Evolutionary conservation across 345 rosid genomes (phyloP).

Genomic region (Zanthoxylum bungeanum): DNA sequence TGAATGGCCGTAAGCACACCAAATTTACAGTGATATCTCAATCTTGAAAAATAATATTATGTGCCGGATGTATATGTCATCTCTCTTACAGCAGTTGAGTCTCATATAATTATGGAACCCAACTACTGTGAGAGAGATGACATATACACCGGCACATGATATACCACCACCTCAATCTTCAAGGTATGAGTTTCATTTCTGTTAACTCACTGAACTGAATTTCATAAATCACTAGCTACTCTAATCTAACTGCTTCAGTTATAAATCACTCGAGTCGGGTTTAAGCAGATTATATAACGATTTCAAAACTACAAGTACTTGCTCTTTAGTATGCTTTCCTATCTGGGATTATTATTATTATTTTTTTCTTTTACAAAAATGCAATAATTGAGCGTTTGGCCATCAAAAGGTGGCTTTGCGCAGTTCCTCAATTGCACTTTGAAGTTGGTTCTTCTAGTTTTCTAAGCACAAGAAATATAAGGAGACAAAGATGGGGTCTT

Average conservation of each 20-base stretch:
- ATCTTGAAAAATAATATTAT: too few species aligned
- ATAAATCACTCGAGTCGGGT: too few species aligned
- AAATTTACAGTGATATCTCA: too few species aligned
- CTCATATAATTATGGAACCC: too few species aligned
- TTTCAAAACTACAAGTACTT: not conserved
- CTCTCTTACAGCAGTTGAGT: too few species aligned
- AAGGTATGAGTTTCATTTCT: conserved; percentile 11
- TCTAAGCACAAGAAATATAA: conserved; percentile 22
- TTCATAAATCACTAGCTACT: not conserved
- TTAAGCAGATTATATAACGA: too few species aligned
- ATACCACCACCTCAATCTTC: too few species aligned
- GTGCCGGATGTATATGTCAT: too few species aligned
- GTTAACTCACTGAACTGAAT: not conserved
- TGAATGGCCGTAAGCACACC: too few species aligned
- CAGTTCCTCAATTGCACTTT: conserved; percentile 43
- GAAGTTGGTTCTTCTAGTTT: conserved; percentile 40
- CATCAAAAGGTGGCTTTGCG: conserved; percentile 41
- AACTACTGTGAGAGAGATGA: too few species aligned
- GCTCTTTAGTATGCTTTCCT: conserved; percentile 17
- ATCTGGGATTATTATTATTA: conserved; percentile 22
- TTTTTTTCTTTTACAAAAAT: conserved; percentile 36
- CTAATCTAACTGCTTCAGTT: not conserved
- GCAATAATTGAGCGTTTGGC: conserved; percentile 68
- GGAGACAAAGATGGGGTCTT: conserved; percentile 26
- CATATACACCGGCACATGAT: too few species aligned